Base-by-base conservation (phyloP, 352 stramenopile species). In the Thalassiosira pacifica region DNA sequence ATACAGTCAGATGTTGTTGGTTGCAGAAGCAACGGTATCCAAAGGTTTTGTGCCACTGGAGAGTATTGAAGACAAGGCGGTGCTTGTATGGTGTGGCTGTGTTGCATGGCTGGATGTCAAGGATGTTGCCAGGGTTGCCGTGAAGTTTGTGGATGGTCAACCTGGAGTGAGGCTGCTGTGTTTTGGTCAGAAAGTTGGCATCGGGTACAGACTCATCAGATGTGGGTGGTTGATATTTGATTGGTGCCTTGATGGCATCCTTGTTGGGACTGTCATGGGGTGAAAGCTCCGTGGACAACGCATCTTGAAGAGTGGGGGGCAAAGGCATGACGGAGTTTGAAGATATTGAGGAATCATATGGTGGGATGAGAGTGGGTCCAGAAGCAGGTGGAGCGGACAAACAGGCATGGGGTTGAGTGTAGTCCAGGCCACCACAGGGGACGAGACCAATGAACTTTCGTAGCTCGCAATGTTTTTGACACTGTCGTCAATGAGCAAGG, bases 1-100 rank as follows among this genome's bases (percentile, higher is more conserved):
- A 29, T 5, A 45, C 26, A n/a, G 26, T 32, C 42, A 74, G 16
- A 34, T 74, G 60, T 24, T 65, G 26, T 13, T 73, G 64, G 22
- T 81, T 74, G 1, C 60, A 60, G 29, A 81, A 81, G 5, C 31
- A 19, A 48, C 61, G 61, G 29, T 27, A 76, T 19, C 67, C 48
- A n/a, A 76, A 76, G 16, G 65, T 66, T n/a, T 22, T 4, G 24
- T 77, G 69, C 1, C 66, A 34, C 37, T 67, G 66, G 9, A 77
- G 32, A 24, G 13, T 11, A 27, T 77, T 53, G 22, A 77, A 77
- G 9, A 24, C 53, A 60, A 53, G 57, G 19, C 55, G 27, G 5
- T 59, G 4, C 22, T 77, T 22, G 10, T 19, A 34, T 1, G 69
- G 69, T 1, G 16, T 26, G 2, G 67, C 45, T 22, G 67, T 76